These are phyloP conservation scores for Falciphora oryzae DNA, from an alignment of 2,329 filamentous ascomycete species.

Conservation along the genomic window DNA sequence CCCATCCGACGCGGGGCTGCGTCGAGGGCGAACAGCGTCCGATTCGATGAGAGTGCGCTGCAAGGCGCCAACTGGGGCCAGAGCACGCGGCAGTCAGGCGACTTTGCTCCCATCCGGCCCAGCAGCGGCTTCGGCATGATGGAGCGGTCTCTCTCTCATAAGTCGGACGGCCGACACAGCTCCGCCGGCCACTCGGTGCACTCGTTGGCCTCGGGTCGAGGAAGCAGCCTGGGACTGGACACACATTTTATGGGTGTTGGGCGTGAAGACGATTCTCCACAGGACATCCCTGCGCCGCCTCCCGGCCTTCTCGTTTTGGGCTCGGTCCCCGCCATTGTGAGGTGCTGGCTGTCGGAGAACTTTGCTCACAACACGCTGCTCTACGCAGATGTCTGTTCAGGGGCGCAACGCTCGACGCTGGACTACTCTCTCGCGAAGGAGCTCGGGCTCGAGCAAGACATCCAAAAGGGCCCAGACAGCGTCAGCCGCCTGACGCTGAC, in stretches of 20 bases:
- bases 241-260: conserved; percentile 56
- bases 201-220: conserved; percentile 65
- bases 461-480: conserved; percentile 61
- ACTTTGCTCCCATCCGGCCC: conserved; percentile 72
- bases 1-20: conserved; percentile 78
- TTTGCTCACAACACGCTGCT: conserved; percentile 86
- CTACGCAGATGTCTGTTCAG: conserved; percentile 89
- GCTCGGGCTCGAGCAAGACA: conserved; percentile 62
- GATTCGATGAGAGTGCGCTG: conserved; percentile 93
- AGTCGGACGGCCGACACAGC: conserved; percentile 91
- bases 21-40: conserved; percentile 92
- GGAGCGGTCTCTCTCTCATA: conserved; percentile 88
- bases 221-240: conserved; percentile 83
- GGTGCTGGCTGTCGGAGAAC: conserved; percentile 88
- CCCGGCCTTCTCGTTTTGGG: conserved; percentile 81
- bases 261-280: conserved; percentile 61
- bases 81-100: conserved; percentile 73
- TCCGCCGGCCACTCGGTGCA: conserved; percentile 77
- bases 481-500: conserved; percentile 66
- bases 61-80: conserved; percentile 82
- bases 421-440: conserved; percentile 69
- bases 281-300: conserved; percentile 68
- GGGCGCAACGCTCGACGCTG: conserved; percentile 82
- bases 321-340: conserved; percentile 86
- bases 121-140: conserved; percentile 80